Percentiles rank a stretch among this genome's conserved stretches.
phyloP scores from a whole-genome alignment of 352 stramenopile species.

The Globisporangium abappressorium region DNA sequence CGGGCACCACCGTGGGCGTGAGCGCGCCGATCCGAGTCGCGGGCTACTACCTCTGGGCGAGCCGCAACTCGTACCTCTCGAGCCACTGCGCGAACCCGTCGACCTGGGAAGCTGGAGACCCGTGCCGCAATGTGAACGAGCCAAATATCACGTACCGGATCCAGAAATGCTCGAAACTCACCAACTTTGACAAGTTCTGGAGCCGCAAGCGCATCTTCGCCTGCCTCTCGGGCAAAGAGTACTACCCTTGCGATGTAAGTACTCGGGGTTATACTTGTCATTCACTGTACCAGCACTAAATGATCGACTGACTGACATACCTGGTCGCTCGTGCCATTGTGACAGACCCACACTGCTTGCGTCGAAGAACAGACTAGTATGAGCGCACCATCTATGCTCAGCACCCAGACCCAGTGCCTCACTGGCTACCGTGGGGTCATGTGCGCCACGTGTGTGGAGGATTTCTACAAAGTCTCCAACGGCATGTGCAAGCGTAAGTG shows the following conservation, averaged over 20 bases:
- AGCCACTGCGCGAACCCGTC: conserved; percentile 36
- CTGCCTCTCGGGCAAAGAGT: conserved; percentile 55
- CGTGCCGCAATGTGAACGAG: conserved; percentile 36
- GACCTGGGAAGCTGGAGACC: conserved; percentile 42
- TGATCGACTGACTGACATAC: background rate
- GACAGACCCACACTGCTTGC: conserved; percentile 31
- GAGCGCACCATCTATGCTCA: conserved; percentile 12
- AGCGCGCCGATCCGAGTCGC: conserved; percentile 33
- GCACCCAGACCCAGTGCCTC: conserved; percentile 36
- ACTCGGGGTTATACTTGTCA: background rate
- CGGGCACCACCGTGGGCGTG: conserved; percentile 33
- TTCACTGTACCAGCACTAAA: background rate
- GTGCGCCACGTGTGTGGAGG: conserved; percentile 38
- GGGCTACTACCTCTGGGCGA: conserved; percentile 48
- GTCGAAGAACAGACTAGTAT: conserved; percentile 15
- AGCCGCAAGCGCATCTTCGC: conserved; percentile 54
- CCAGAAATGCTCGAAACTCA: conserved; percentile 33
- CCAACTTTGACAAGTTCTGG: conserved; percentile 52
- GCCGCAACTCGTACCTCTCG: conserved; percentile 34
- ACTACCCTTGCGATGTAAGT: conserved; percentile 63
- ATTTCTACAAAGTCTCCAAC: conserved; percentile 61
- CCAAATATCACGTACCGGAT: conserved; percentile 36
- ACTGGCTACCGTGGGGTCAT: conserved; percentile 47
- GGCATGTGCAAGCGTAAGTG: conserved; percentile 54
- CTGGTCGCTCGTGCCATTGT: background rate